Percentiles rank a stretch among this genome's conserved stretches.
These are phyloP conservation scores for Leccinum pellstonianum DNA, from an alignment of 768 basidiomycete genomes.

Conservation along the genomic window DNA sequence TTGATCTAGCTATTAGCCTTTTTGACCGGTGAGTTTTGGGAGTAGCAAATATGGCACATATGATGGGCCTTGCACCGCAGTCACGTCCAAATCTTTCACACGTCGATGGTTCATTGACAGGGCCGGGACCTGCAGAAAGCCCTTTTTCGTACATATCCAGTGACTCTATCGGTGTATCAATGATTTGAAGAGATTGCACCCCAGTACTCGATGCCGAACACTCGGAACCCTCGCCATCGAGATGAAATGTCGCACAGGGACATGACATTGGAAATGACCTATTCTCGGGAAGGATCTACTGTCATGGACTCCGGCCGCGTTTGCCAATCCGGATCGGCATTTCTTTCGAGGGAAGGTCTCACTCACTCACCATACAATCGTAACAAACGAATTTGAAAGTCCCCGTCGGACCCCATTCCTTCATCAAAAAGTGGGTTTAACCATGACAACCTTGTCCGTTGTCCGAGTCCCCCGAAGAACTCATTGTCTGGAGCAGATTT, in stretches of 20 bases:
- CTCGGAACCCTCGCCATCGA: conserved; percentile 2
- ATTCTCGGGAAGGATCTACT: conserved; percentile 20
- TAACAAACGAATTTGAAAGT: conserved; percentile 3
- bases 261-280: conserved; percentile 17
- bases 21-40: background rate
- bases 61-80: background rate
- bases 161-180: background rate
- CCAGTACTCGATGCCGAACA: background rate
- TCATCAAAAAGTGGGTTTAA: background rate
- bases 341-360: background rate
- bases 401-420: background rate
- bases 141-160: background rate
- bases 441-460: background rate
- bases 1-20: background rate
- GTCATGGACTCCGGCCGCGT: conserved; percentile 5
- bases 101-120: background rate
- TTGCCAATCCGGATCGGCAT: conserved; percentile 8
- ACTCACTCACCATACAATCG: background rate
- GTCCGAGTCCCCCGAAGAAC: background rate
- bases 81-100: background rate
- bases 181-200: conserved; percentile 2
- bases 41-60: background rate
- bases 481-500: background rate
- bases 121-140: background rate
- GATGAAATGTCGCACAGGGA: conserved; percentile 16